Percentiles rank a stretch among this genome's conserved stretches.
Evolutionary conservation across 345 rosid species (phyloP).

Genomic region (Eucalyptus regnans): DNA sequence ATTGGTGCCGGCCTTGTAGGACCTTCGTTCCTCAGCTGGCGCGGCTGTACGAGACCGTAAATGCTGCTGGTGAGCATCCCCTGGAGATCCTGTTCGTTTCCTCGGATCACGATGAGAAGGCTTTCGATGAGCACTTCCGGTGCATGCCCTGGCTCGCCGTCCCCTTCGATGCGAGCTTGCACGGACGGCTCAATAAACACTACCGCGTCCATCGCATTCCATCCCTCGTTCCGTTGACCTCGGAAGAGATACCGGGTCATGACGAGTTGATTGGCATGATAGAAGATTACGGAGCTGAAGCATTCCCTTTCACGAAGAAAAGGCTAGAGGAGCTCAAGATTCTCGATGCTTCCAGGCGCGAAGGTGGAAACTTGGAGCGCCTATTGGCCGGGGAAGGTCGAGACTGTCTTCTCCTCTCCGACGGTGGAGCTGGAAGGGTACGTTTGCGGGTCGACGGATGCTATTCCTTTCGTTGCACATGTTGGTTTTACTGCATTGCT

Average conservation of each 20-base stretch:
- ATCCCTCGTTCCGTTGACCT: constrained; percentile 33
- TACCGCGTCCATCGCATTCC: constrained; percentile 48
- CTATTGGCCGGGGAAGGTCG: constrained; percentile 39
- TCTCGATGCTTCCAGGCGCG: constrained; percentile 39
- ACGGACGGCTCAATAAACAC: constrained; percentile 20
- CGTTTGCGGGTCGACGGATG: background rate
- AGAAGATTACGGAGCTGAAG: constrained; percentile 67
- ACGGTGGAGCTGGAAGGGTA: constrained; percentile 9
- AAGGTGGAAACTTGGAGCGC: constrained; percentile 49
- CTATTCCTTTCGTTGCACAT: background rate
- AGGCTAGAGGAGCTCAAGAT: constrained; percentile 51
- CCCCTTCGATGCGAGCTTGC: constrained; percentile 37
- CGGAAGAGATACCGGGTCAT: constrained; percentile 23
- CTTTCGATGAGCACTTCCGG: constrained; percentile 49
- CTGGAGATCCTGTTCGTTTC: constrained; percentile 66
- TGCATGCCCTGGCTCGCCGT: constrained; percentile 79
- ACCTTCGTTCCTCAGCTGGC: constrained; percentile 49
- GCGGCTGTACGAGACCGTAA: constrained; percentile 34
- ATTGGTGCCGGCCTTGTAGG: constrained; percentile 84
- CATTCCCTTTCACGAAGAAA: constrained; percentile 55
- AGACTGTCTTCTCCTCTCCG: constrained; percentile 26
- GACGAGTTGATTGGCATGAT: constrained; percentile 51
- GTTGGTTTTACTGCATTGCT: background rate
- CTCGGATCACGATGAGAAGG: constrained; percentile 53
- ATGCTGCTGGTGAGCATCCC: constrained; percentile 12